phyloP scores from a whole-genome alignment of 108 stramenopile genomes.

The Nitzschia putrida region DNA sequence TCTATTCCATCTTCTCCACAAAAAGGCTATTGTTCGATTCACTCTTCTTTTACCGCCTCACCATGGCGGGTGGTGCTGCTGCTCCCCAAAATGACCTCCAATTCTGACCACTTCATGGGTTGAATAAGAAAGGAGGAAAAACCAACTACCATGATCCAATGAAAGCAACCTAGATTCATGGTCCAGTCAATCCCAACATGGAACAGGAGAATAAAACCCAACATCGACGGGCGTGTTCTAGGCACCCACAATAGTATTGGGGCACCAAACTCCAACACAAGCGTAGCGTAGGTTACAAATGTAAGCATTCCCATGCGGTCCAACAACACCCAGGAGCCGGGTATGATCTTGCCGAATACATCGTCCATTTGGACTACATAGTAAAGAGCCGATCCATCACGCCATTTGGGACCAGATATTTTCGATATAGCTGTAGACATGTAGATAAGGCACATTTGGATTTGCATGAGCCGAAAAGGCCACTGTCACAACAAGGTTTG shows the following conservation, averaged over 20 bases:
- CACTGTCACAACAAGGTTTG: not conserved
- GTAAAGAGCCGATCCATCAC: not conserved
- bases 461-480: not conserved
- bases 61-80: too few relatives aligned
- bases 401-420: constrained; percentile 2
- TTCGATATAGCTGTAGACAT: not conserved
- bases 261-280: not conserved
- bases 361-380: not conserved
- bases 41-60: too few relatives aligned
- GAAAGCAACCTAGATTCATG: constrained; percentile 2
- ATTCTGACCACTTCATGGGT: not conserved
- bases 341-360: not conserved
- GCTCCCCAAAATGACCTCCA: too few relatives aligned
- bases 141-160: not conserved
- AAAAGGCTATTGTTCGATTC: too few relatives aligned
- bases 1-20: too few relatives aligned
- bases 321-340: not conserved
- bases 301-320: not conserved
- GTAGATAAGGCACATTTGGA: not conserved
- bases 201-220: not conserved
- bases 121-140: not conserved
- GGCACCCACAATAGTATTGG: not conserved
- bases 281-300: not conserved
- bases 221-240: not conserved
- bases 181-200: not conserved